Evolutionary conservation across 2,329 filamentous ascomycete species (phyloP).

Genomic region (Grosmannia huntii): DNA sequence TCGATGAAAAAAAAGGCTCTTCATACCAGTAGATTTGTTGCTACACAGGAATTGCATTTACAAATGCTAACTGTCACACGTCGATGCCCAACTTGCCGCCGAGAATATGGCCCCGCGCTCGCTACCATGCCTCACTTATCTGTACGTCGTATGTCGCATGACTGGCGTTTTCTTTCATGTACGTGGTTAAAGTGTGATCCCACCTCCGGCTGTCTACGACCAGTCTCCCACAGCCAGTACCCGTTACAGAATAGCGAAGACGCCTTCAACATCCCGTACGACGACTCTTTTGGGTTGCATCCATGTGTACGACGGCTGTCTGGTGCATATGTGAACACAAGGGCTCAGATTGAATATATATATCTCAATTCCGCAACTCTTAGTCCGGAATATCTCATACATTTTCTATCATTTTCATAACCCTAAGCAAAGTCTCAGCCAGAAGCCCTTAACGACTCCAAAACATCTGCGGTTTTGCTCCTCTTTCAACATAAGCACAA

Average conservation of each 20-base stretch:
- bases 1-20: too few relatives aligned
- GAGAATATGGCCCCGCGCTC: neutral
- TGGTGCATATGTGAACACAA: too few relatives aligned
- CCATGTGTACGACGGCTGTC: too few relatives aligned
- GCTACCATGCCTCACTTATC: neutral
- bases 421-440: neutral
- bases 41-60: neutral
- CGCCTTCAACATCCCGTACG: too few relatives aligned
- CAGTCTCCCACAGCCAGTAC: neutral
- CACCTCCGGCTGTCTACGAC: neutral
- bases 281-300: too few relatives aligned
- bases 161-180: neutral
- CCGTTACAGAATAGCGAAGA: too few relatives aligned
- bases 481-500: neutral
- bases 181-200: neutral
- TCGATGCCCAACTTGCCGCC: neutral
- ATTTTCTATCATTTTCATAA: neutral
- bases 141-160: neutral
- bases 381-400: neutral
- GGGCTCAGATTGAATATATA: constrained; percentile 5
- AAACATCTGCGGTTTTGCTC: neutral
- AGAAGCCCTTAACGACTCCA: neutral
- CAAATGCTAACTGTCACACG: neutral
- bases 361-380: neutral
- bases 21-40: neutral